Evolutionary conservation across 148 eudicot species (phyloP), one percentile per base, ranked within the genome.

Genomic region (Silene uniflora): DNA sequence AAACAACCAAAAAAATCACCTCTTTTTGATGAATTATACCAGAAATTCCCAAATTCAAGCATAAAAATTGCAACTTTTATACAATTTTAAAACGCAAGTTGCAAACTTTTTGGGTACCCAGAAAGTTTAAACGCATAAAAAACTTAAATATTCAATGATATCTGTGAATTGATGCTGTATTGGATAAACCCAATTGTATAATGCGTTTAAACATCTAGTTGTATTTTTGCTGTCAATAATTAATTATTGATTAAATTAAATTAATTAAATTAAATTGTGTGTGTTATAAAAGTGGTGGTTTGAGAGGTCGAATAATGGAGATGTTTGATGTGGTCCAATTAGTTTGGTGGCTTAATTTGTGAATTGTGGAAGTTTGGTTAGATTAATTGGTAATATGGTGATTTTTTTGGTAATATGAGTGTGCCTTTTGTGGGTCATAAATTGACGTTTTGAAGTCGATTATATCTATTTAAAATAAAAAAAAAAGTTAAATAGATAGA

Each of bases 161-260:
- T 49, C 56, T 59, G 52, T 24, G 49, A 46, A 75, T 70, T 63
- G 46, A 75, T 22, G 58, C 13, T 52, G 78, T 12, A 62, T 24
- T 74, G 81, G 75, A 79, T 74, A 75, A 59, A 23, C 35, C 67
- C 72, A 79, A 44, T 27, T 60, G 44, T 22, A 72, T 35, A 73
- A 73, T 56, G 49, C 62, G 61, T 10, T 18, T 65, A 68, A 69
- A 6, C 71, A 62, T 52, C 61, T 75, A 74, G 78, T 79, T 79
- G 78, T 79, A 67, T 60, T 49, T 63, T 27, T 49, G 78, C 78
- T 79, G 78, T 74, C 82, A 74, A 35, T 29, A 29, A 72, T 16
- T 7, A 39, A 39, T 39, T 39, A 39, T 1, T 39, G 0, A 35
- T 35, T 35, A 1, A 7, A 6, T 39, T 6, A 39, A 39, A 6